These are phyloP conservation scores for Monosporascus sp. DNA, from an alignment of 2,329 filamentous ascomycete species.

Conservation along the genomic window DNA sequence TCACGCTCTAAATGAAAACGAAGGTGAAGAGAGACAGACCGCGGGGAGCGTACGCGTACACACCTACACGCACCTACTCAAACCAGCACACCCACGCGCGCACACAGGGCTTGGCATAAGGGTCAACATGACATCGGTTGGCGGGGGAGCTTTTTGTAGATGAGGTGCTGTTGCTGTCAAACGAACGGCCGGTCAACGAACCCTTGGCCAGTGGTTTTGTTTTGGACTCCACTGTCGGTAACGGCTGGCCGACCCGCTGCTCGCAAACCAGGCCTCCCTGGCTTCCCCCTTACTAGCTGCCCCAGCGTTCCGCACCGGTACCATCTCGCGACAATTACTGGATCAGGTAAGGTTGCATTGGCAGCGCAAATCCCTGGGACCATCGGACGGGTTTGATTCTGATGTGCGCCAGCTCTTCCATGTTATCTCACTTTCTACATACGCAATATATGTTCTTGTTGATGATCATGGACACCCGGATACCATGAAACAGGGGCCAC, in stretches of 20 bases:
- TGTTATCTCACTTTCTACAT: too few relatives aligned
- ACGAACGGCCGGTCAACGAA: constrained; percentile 4
- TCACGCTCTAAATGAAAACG: too few relatives aligned
- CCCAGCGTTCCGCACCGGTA: not conserved
- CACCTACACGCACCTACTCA: too few relatives aligned
- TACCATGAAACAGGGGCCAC: too few relatives aligned
- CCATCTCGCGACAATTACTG: constrained; percentile 24
- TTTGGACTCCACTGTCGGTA: constrained; percentile 14
- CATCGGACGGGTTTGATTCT: too few relatives aligned
- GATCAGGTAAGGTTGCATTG: constrained; percentile 17
- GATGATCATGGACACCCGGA: too few relatives aligned
- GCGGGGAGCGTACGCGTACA: too few relatives aligned
- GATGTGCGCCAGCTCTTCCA: too few relatives aligned
- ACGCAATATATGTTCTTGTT: too few relatives aligned
- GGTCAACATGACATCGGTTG: not conserved
- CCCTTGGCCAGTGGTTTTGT: constrained; percentile 12
- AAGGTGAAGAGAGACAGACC: too few relatives aligned
- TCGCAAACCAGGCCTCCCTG: constrained; percentile 8
- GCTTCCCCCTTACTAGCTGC: not conserved
- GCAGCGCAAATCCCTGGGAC: too few relatives aligned
- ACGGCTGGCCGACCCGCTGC: constrained; percentile 17
- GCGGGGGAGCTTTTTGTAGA: too few relatives aligned
- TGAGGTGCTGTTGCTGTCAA: constrained; percentile 14
- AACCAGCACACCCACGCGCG: not conserved
- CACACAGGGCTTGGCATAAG: not conserved